A percentile compares a stretch with the other conserved stretches of the same genome.
Evolutionary conservation across 306 rosid species (phyloP).

Genomic region (Lathyrus aphaca): DNA sequence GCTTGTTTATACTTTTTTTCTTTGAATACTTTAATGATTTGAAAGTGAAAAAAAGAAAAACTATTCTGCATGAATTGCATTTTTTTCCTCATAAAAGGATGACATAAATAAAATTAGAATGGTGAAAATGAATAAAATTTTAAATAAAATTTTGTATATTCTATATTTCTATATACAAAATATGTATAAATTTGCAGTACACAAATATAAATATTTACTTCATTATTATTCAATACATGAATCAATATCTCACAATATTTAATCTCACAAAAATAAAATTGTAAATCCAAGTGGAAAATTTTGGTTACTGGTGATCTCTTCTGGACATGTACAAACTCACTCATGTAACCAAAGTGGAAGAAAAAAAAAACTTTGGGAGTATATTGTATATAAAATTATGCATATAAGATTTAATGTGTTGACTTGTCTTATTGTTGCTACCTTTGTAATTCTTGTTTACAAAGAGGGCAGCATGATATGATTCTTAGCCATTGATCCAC

Average conservation of each 20-base stretch:
- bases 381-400: slow-evolving; percentile 7
- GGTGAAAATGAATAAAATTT: too few relatives aligned
- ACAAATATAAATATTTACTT: slow-evolving; percentile 30
- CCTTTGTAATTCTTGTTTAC: slow-evolving; percentile 74
- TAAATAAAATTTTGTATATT: too few relatives aligned
- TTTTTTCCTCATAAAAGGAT: too few relatives aligned
- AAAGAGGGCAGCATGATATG: slow-evolving; percentile 88
- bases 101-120: too few relatives aligned
- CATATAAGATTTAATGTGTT: not conserved
- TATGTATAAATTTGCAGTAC: too few relatives aligned
- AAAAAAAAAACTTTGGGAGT: slow-evolving; percentile 1
- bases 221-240: slow-evolving; percentile 2
- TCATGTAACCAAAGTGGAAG: slow-evolving; percentile 60
- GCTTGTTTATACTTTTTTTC: too few relatives aligned
- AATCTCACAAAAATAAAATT: not conserved
- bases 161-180: too few relatives aligned
- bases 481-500: slow-evolving; percentile 93
- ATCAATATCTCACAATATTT: slow-evolving; percentile 28
- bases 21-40: too few relatives aligned
- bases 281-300: not conserved
- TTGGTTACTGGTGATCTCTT: slow-evolving; percentile 65
- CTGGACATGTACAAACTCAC: slow-evolving; percentile 68
- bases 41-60: too few relatives aligned
- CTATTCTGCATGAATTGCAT: too few relatives aligned
- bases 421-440: slow-evolving; percentile 40